phyloP scores from a whole-genome alignment of 75 land plant species.

The Selaginella tamariscina region DNA sequence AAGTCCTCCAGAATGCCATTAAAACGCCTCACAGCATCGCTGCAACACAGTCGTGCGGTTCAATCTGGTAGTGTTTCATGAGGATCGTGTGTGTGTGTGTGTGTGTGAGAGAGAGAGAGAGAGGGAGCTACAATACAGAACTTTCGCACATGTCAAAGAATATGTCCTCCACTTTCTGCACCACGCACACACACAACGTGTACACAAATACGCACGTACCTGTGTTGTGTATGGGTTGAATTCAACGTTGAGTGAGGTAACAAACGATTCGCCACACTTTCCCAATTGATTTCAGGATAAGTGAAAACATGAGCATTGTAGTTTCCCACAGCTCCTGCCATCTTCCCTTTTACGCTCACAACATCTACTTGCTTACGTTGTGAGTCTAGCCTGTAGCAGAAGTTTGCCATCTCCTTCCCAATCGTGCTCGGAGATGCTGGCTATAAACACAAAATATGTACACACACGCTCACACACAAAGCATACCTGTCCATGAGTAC shows the following conservation, averaged over 20 bases:
- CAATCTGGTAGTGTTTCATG: constrained; percentile 79
- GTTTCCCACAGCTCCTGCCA: constrained; percentile 98
- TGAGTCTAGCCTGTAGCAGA: constrained; percentile 49
- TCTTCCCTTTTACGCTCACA: constrained; percentile 55
- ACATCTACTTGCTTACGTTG: constrained; percentile 38
- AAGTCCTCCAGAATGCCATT: constrained; percentile 74
- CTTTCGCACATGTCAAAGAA: too few species aligned
- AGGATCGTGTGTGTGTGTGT: too few species aligned
- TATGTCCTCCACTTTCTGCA: neutral
- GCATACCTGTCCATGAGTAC: constrained; percentile 93
- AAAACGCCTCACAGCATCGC: constrained; percentile 48
- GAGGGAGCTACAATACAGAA: too few species aligned
- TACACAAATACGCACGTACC: constrained; percentile 30
- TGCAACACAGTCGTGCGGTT: constrained; percentile 91
- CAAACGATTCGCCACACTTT: constrained; percentile 70
- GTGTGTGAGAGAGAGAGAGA: too few species aligned
- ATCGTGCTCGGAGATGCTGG: constrained; percentile 92
- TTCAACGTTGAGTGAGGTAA: constrained; percentile 58
- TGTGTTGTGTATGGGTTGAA: constrained; percentile 94
- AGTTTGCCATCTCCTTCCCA: constrained; percentile 94
- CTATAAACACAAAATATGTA: constrained; percentile 23
- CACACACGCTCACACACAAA: neutral
- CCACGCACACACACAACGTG: neutral
- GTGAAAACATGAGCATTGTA: constrained; percentile 89
- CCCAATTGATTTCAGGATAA: constrained; percentile 81